Evolutionary conservation across 805 yeast species (phyloP).

Genomic region (Candida morakotiae): DNA sequence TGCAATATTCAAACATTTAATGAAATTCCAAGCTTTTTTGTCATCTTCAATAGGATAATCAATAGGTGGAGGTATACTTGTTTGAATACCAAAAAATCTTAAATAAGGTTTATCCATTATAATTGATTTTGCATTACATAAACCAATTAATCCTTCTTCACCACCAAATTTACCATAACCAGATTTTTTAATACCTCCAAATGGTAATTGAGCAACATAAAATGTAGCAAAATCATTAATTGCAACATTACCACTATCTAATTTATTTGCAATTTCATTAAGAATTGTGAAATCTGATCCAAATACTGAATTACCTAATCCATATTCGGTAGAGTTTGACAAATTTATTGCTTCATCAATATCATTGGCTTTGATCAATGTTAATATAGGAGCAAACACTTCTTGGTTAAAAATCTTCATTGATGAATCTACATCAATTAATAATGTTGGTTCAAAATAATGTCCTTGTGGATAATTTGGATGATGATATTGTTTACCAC

Average conservation of each 20-base stretch:
- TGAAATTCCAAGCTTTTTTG: constrained; percentile 84
- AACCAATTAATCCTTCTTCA: constrained; percentile 89
- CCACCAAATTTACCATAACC: constrained; percentile 99
- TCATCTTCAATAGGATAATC: constrained; percentile 89
- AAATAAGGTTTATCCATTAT: constrained; percentile 81
- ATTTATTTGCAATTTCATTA: constrained; percentile 55
- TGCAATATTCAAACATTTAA: constrained; percentile 72
- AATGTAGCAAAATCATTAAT: constrained; percentile 97
- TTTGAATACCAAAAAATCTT: constrained; percentile 51
- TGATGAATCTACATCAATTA: constrained; percentile 69
- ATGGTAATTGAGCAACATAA: constrained; percentile 93
- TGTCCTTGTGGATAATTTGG: constrained; percentile 96
- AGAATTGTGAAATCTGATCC: constrained; percentile 59
- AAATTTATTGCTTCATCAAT: constrained; percentile 67
- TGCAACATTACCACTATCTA: constrained; percentile 89
- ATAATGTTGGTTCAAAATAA: constrained; percentile 85
- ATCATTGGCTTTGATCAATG: constrained; percentile 67
- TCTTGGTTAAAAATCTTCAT: constrained; percentile 86
- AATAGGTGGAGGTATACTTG: constrained; percentile 80
- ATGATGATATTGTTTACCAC: constrained; percentile 78
- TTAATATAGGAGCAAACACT: constrained; percentile 90
- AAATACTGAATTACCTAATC: constrained; percentile 89
- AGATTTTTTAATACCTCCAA: constrained; percentile 90
- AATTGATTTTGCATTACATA: constrained; percentile 82
- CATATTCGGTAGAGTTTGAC: constrained; percentile 84